Evolutionary conservation across 176 grass and related monocot species (phyloP).

Genomic region (Secale cereale): DNA sequence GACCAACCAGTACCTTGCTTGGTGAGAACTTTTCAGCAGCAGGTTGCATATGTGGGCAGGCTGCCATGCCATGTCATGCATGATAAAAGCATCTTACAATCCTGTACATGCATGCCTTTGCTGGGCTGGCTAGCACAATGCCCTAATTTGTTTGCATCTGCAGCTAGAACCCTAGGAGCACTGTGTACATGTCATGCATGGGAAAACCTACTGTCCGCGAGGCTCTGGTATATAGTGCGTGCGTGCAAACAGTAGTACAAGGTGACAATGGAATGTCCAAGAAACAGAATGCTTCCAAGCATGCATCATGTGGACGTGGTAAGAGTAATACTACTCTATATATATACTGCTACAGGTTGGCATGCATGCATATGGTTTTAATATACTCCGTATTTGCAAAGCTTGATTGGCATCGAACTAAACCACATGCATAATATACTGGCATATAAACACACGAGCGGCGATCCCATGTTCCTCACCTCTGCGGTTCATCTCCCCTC

Average conservation of each 20-base stretch:
- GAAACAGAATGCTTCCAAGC: constrained; percentile 29
- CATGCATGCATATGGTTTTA: not conserved
- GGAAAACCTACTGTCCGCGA: not conserved
- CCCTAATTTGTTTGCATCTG: not conserved
- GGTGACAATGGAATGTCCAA: constrained; percentile 25
- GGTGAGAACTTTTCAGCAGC: constrained; percentile 6
- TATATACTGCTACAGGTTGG: not conserved
- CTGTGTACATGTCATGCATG: not conserved
- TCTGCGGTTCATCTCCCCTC: not conserved
- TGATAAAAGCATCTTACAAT: not conserved
- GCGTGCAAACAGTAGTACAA: constrained; percentile 16
- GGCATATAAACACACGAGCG: not conserved
- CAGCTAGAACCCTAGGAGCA: not conserved
- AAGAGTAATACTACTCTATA: not conserved
- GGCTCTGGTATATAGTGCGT: not conserved
- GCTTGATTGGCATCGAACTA: not conserved
- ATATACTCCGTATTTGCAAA: not conserved
- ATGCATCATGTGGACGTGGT: not conserved
- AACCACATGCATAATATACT: not conserved
- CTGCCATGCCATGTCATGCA: not conserved
- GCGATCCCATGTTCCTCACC: not conserved
- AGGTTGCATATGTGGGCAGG: not conserved
- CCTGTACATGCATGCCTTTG: not conserved
- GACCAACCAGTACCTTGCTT: constrained; percentile 36
- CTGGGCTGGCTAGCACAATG: not conserved